Evolutionary conservation across 495 filamentous ascomycete species (phyloP).

Genomic region (Penicillium cosmopolitanum): DNA sequence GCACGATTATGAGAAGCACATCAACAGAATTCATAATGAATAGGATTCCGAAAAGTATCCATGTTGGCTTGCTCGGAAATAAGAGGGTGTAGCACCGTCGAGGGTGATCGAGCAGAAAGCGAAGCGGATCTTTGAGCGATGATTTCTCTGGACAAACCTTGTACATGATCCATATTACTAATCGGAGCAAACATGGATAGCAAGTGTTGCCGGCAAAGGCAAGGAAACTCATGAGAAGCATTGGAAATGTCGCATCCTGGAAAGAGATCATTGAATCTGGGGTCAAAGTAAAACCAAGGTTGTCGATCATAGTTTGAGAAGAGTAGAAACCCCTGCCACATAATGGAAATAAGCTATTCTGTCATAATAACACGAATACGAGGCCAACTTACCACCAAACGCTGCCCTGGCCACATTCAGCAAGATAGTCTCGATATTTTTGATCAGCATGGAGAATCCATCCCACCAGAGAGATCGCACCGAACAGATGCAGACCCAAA

Average conservation of each 20-base stretch:
- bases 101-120: conserved; percentile 63
- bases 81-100: conserved; percentile 66
- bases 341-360: no score
- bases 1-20: conserved; percentile 61
- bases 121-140: conserved; percentile 39
- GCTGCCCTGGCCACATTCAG: conserved; percentile 55
- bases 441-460: conserved; percentile 65
- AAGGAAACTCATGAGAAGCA: conserved; percentile 73
- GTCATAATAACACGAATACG: conserved; percentile 4
- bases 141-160: conserved; percentile 49
- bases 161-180: conserved; percentile 72
- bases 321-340: conserved; percentile 41
- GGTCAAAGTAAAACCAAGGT: conserved; percentile 72
- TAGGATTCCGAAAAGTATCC: conserved; percentile 63
- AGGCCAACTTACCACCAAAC: conserved; percentile 66
- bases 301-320: conserved; percentile 37
- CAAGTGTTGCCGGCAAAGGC: conserved; percentile 82
- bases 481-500: conserved; percentile 66
- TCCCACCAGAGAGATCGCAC: conserved; percentile 62
- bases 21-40: conserved; percentile 59
- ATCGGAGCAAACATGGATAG: conserved; percentile 78
- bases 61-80: conserved; percentile 63
- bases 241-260: conserved; percentile 64
- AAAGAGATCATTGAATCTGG: conserved; percentile 86
- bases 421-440: conserved; percentile 59